Conservation (phyloP, 345 rosid species). For the Populus nigra region DNA sequence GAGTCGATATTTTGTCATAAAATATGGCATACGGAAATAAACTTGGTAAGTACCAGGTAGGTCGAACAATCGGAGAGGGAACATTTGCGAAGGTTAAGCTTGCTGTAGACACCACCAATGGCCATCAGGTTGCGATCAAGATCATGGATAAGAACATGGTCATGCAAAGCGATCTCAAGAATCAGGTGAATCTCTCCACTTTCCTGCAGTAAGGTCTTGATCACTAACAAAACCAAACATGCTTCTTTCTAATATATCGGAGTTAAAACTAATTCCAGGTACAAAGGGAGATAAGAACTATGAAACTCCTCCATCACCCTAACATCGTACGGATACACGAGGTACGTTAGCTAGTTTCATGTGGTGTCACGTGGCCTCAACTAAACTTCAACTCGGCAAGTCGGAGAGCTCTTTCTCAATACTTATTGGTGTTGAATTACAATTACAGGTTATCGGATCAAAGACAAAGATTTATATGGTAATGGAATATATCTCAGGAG, state of each 20-base stretch:
- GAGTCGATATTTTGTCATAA: not conserved
- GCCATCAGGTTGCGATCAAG: constrained; percentile 65
- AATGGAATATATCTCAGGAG: constrained; percentile 84
- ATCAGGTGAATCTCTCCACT: constrained; percentile 40
- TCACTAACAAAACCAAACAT: not conserved
- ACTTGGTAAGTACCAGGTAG: constrained; percentile 67
- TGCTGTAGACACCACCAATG: constrained; percentile 60
- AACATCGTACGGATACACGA: constrained; percentile 74
- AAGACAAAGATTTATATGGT: constrained; percentile 83
- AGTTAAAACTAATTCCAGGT: constrained; percentile 40
- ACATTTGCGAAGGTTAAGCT: constrained; percentile 89
- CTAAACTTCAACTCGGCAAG: not conserved
- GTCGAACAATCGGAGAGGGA: constrained; percentile 82
- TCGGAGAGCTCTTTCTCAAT: not conserved
- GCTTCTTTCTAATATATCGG: constrained; percentile 14
- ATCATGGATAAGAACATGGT: constrained; percentile 73
- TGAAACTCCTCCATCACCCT: constrained; percentile 88
- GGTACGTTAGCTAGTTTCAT: constrained; percentile 36
- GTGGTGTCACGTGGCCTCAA: not conserved
- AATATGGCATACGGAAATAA: constrained; percentile 50
- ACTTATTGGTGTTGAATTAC: not conserved
- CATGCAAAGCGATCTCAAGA: constrained; percentile 61
- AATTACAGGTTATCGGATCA: constrained; percentile 71
- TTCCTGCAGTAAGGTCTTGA: not conserved
- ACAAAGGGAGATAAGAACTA: constrained; percentile 72